These are phyloP conservation scores for Ormosia emarginata DNA, from an alignment of 306 rosid species.

Conservation along the genomic window DNA sequence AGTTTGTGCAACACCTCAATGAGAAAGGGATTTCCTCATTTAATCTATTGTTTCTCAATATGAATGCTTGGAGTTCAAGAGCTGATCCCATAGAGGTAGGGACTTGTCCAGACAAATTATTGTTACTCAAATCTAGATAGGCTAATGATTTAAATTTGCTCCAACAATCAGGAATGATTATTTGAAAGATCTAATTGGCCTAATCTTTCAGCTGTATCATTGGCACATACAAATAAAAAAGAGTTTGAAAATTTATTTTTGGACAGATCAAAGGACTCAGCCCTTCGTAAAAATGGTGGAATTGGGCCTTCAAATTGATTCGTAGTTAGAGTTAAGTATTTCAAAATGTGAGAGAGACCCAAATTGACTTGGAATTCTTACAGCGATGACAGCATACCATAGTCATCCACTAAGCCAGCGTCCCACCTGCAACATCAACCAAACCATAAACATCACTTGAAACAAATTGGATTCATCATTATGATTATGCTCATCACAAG, in stretches of 20 bases:
- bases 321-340: not conserved
- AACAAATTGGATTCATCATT: not conserved
- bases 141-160: not conserved
- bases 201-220: not conserved
- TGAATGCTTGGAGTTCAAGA: not conserved
- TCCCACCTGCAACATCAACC: not conserved
- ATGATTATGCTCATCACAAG: not conserved
- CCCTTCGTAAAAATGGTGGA: not conserved
- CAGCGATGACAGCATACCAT: not conserved
- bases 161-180: constrained; percentile 14
- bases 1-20: not conserved
- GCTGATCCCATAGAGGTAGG: not conserved
- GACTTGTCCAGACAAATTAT: not conserved
- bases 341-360: constrained; percentile 6
- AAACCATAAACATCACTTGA: not conserved
- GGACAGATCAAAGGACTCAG: not conserved
- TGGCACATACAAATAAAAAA: not conserved
- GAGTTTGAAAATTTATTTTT: not conserved
- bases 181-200: not conserved
- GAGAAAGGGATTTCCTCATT: not conserved
- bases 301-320: not conserved
- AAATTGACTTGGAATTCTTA: constrained; percentile 2
- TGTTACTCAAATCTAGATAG: not conserved
- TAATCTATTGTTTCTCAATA: not conserved
- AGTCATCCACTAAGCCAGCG: not conserved